phyloP scores from a whole-genome alignment of 176 grass and related monocot species.

The Chrysopogon serrulatus region DNA sequence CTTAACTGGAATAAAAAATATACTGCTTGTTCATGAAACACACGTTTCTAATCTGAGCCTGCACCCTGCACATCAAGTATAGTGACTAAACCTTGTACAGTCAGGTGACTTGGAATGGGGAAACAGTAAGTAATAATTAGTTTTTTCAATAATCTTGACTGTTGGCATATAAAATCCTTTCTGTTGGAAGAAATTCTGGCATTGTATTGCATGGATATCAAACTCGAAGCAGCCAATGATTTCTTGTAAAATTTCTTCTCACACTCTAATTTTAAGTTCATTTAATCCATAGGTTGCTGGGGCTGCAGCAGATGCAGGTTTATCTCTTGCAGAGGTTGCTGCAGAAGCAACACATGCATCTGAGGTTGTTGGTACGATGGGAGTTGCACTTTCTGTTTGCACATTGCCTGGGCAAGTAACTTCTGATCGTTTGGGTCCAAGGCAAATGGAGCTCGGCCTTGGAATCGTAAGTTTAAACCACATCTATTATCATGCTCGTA shows the following conservation, averaged over 20 bases:
- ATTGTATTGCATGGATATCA: too few species aligned
- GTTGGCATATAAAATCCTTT: too few species aligned
- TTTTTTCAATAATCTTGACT: too few species aligned
- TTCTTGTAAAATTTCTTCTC: conserved; percentile 1
- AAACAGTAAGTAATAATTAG: too few species aligned
- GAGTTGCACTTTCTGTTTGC: conserved; percentile 94
- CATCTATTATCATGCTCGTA: conserved; percentile 3
- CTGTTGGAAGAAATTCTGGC: too few species aligned
- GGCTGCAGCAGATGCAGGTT: conserved; percentile 85
- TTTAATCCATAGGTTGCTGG: conserved; percentile 73
- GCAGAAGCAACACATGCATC: conserved; percentile 87
- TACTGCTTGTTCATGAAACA: neutral
- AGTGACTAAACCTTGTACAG: too few species aligned
- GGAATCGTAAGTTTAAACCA: conserved; percentile 82
- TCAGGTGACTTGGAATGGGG: too few species aligned
- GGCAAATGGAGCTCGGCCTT: conserved; percentile 95
- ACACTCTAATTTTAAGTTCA: neutral
- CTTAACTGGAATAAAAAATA: neutral
- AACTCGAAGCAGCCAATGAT: neutral
- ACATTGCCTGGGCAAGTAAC: conserved; percentile 91
- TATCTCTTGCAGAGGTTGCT: too few species aligned
- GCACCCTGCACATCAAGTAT: neutral
- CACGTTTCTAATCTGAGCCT: neutral
- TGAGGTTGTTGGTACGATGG: conserved; percentile 92
- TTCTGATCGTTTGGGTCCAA: conserved; percentile 89